Base-by-base conservation (phyloP, 257 asterid species). In the Fraxinus excelsior region DNA sequence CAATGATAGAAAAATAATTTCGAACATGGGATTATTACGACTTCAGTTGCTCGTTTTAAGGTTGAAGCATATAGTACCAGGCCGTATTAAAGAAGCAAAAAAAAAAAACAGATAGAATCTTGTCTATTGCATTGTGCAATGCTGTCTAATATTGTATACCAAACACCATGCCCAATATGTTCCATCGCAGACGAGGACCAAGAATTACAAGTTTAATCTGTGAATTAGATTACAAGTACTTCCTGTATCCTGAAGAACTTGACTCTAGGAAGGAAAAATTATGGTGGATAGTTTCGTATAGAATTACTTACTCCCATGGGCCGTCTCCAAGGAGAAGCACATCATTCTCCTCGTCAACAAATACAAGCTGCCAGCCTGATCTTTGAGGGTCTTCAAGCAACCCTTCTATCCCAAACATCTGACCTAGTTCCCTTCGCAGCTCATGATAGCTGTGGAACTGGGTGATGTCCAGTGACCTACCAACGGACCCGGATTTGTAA, bases 361-460 rank as follows among this genome's bases (percentile, higher is more conserved):
- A 94, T 94, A 94, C 97, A 94, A 94, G 98, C 98, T 94, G 98
- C 97, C 98, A 94, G 98, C 98, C 98, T 94, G 98, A 94, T 94
- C 98, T 90, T 84, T 92, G 91, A 87, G 97, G 98, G 92, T 89
- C 96, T 86, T 91, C 96, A 82, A 94, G 96, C 86, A 94, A 87
- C 85, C 99, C 99, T 82, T 90, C 89, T 32, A 94, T 89, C 81
- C 97, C 97, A 38, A 84, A 94, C 97, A 94, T 92, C 84, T 85
- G 96, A 44, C 97, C 96, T 87, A 95, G 79, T 88, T 95, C 98
- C 67, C 83, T 86, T 76, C 93, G 81, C 91, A 95, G 92, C 95
- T 95, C 99, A 79, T 91, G 85, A 77, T 93, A 95, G 92, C 99
- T 92, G 92, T 70, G 88, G 92, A 95, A 95, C 78, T 92, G 96